A percentile compares a stretch with the other conserved stretches of the same genome.
These are phyloP conservation scores for Cryphonectria naterciae DNA, from an alignment of 2,329 filamentous ascomycete species.

Conservation along the genomic window DNA sequence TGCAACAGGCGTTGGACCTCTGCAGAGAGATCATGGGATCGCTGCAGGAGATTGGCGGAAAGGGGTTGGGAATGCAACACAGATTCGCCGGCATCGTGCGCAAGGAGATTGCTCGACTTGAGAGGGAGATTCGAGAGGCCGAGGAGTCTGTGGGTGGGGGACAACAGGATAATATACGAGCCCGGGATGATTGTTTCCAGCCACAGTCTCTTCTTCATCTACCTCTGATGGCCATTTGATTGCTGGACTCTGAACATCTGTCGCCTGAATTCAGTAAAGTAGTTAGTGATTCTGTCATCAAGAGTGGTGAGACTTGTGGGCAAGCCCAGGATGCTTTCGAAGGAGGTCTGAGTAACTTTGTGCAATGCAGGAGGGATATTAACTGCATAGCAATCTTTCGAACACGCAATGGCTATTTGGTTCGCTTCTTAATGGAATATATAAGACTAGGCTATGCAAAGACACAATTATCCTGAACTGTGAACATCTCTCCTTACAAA, in stretches of 20 bases:
- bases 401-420: too few species aligned
- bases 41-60: background rate
- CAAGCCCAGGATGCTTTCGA: background rate
- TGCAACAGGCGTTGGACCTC: slow-evolving; percentile 27
- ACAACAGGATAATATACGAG: background rate
- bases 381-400: too few species aligned
- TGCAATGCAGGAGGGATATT: too few species aligned
- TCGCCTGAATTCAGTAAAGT: background rate
- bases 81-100: background rate
- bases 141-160: background rate
- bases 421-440: too few species aligned
- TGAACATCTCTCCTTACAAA: too few species aligned
- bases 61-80: slow-evolving; percentile 4
- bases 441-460: too few species aligned
- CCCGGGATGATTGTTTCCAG: background rate
- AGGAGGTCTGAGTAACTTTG: background rate
- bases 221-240: background rate
- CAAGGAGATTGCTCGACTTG: background rate
- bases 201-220: background rate
- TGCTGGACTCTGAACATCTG: background rate
- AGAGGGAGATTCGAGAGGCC: background rate
- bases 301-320: background rate
- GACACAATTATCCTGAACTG: too few species aligned
- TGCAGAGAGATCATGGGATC: slow-evolving; percentile 23
- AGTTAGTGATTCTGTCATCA: background rate